These are phyloP conservation scores for Termitomyces sp. DNA, from an alignment of 768 basidiomycete genomes.

Conservation along the genomic window DNA sequence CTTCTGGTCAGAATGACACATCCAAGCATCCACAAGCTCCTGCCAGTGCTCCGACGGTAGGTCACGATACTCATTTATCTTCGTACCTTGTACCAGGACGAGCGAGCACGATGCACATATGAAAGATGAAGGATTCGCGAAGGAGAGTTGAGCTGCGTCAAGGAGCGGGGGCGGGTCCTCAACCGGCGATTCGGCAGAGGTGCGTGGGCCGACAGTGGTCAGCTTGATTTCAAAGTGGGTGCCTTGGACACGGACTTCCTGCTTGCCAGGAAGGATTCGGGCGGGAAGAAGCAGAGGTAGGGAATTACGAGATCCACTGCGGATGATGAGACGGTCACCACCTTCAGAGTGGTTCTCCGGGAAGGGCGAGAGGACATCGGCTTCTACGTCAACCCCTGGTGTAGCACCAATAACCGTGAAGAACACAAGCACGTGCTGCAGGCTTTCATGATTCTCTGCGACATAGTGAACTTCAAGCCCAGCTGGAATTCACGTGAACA, in stretches of 20 bases:
- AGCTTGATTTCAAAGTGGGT: constrained; percentile 74
- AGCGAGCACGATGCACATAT: constrained; percentile 77
- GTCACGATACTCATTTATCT: constrained; percentile 60
- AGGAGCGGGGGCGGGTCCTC: constrained; percentile 45
- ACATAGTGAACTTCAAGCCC: constrained; percentile 45
- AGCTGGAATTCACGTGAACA: constrained; percentile 11
- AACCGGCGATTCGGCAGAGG: constrained; percentile 14
- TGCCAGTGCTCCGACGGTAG: constrained; percentile 97
- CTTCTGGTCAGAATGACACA: constrained; percentile 91
- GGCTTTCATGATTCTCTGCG: constrained; percentile 81
- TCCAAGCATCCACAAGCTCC: constrained; percentile 96
- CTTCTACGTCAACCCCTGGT: constrained; percentile 49
- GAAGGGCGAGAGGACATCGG: constrained; percentile 55
- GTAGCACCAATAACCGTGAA: constrained; percentile 49
- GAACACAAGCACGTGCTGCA: constrained; percentile 75
- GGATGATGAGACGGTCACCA: constrained; percentile 58
- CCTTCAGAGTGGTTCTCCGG: constrained; percentile 30
- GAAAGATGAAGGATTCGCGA: constrained; percentile 56
- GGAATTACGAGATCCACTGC: constrained; percentile 52
- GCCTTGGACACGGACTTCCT: constrained; percentile 48
- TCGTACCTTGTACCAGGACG: constrained; percentile 57
- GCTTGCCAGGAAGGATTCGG: constrained; percentile 51
- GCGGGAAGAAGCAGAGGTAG: constrained; percentile 52
- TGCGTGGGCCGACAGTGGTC: constrained; percentile 23
- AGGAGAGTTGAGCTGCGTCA: constrained; percentile 60